Base-by-base conservation (phyloP, 2,329 filamentous ascomycete genomes). In the Colletotrichum liaoningense region DNA sequence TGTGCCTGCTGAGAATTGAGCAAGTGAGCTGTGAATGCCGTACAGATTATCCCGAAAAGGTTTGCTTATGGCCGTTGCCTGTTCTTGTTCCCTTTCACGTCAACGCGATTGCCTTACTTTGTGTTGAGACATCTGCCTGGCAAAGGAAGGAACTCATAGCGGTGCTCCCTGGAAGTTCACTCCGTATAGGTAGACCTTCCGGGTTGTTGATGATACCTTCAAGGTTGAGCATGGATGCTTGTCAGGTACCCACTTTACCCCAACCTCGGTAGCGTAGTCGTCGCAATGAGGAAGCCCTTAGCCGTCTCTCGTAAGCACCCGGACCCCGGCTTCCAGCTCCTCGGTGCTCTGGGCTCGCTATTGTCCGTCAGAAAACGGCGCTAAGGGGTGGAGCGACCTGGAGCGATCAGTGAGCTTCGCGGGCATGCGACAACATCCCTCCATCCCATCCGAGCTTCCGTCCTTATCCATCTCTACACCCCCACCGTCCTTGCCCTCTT, bases 371-470 rank as follows among this genome's bases (percentile, higher is more conserved):
- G 33, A 35, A 14, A 28, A 30, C 19, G 42, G 38, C 22, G 8
- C 49, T 64, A 33, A 30, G 62, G 16, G 49, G 26, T 28, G 52
- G 52, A 49, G 42, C 9, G 38, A 42, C 38, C 38, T 42, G 38
- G 22, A 30, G 38, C 38, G 59, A 49, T 62, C 59, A 62, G 35
- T 38, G 58, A 62, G 59, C 60, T 38, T 55, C 16, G 24, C 38
- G 38, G 38, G 38, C 63, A 65, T 33, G 63, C 63, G 52, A 65
- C 63, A 56, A 65, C 33, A 56, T 11, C 30, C 63, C 24, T 46
- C 63, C 52, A 65, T 57, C 49, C 33, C 49, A 65, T 65, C 63
- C 63, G 63, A 65, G 63, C 63, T 57, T 65, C 63, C 63, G 63
- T 30, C 24, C 52, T 26, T 57, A 35, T 65, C 52, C 63, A 56